Conservation (phyloP, 2,329 filamentous ascomycete species). For the Dactylellina haptotyla region DNA sequence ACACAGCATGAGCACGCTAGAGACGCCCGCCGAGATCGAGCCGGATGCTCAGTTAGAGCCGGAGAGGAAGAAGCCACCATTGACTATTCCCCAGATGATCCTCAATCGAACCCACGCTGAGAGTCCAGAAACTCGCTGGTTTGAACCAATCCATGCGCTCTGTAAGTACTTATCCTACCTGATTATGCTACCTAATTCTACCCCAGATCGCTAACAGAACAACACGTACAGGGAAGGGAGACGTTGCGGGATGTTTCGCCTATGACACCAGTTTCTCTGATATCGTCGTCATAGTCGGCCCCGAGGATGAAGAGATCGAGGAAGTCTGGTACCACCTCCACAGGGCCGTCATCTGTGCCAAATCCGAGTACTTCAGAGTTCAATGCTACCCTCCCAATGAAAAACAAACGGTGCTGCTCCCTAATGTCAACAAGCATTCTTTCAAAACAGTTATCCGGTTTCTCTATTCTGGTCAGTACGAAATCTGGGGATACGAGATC, state of each 20-base stretch:
- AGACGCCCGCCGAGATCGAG: too few relatives aligned
- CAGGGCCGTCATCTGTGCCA: constrained; percentile 11
- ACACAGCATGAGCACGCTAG: too few relatives aligned
- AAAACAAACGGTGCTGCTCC: not conserved
- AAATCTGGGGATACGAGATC: constrained; percentile 24
- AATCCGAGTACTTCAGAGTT: constrained; percentile 1
- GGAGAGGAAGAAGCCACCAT: too few relatives aligned
- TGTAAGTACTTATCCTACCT: not conserved
- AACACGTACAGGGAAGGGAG: not conserved
- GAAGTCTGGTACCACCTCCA: not conserved
- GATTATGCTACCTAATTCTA: not conserved
- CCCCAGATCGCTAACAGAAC: not conserved
- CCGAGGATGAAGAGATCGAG: not conserved
- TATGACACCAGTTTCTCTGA: constrained; percentile 2
- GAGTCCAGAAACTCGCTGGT: too few relatives aligned
- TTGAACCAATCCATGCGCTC: too few relatives aligned
- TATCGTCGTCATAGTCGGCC: not conserved
- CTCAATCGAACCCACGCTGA: too few relatives aligned
- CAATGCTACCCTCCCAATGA: not conserved
- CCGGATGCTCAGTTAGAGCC: too few relatives aligned
- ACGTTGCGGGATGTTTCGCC: not conserved
- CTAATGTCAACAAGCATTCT: not conserved
- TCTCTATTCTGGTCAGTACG: constrained; percentile 21
- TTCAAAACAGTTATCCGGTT: constrained; percentile 26
- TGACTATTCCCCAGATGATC: too few relatives aligned